Conservation (phyloP, 768 basidiomycete species). For the Asterophora parasitica region DNA sequence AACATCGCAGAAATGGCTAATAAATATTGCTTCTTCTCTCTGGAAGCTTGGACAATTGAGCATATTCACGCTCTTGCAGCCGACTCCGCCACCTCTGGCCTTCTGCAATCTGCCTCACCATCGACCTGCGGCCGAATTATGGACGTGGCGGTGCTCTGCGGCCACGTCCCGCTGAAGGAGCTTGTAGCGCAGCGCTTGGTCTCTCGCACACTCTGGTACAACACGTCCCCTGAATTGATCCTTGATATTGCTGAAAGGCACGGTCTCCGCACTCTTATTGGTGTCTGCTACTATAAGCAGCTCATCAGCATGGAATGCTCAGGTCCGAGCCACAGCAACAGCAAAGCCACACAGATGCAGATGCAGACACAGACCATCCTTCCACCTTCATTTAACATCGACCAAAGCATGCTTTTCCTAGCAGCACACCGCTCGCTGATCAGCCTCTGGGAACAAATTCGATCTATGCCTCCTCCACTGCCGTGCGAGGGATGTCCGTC, state of each 20-base stretch:
- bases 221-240: constrained; percentile 42
- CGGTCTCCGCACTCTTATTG: constrained; percentile 34
- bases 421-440: constrained; percentile 55
- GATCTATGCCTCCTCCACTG: constrained; percentile 42
- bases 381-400: constrained; percentile 25
- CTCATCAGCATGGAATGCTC: constrained; percentile 31
- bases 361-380: constrained; percentile 25
- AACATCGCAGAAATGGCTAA: constrained; percentile 42
- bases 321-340: constrained; percentile 22
- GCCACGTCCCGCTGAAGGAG: constrained; percentile 41
- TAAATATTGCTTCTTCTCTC: constrained; percentile 43
- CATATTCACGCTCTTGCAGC: constrained; percentile 32
- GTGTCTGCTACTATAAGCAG: constrained; percentile 52
- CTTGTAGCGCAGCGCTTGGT: constrained; percentile 47
- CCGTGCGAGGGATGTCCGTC: constrained; percentile 37
- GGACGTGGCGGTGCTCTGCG: constrained; percentile 46
- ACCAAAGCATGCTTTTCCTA: constrained; percentile 45
- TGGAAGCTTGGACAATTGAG: constrained; percentile 41
- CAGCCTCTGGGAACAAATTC: constrained; percentile 50
- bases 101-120: constrained; percentile 26
- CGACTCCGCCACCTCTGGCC: constrained; percentile 21
- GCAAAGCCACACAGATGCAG: constrained; percentile 21
- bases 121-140: constrained; percentile 42
- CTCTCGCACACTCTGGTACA: constrained; percentile 49
- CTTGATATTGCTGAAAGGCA: constrained; percentile 42